Evolutionary conservation across 768 basidiomycete genomes (phyloP).

Genomic region (Strobilomyces echinocephalus): DNA sequence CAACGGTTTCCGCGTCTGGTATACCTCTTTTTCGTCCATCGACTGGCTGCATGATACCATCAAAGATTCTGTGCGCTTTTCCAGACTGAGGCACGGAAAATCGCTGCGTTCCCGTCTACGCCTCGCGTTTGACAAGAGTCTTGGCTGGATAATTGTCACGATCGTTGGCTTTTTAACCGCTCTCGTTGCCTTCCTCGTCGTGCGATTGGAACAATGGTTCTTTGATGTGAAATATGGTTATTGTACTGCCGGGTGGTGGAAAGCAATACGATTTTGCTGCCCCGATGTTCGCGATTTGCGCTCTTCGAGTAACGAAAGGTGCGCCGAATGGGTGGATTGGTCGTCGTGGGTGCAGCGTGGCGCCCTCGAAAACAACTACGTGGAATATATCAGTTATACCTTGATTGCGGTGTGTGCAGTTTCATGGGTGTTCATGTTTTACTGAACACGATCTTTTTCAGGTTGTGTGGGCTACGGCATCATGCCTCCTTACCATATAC

Average conservation of each 20-base stretch:
- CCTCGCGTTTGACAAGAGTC: constrained; percentile 65
- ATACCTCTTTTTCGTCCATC: constrained; percentile 83
- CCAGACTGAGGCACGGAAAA: constrained; percentile 62
- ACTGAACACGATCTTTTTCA: constrained; percentile 27
- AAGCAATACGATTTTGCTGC: constrained; percentile 81
- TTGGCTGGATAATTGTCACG: constrained; percentile 89
- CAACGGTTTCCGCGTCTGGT: constrained; percentile 85
- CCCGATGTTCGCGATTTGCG: constrained; percentile 28
- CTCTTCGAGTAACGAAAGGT: constrained; percentile 36
- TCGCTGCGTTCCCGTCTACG: constrained; percentile 64
- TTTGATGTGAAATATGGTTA: constrained; percentile 94
- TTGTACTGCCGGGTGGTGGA: constrained; percentile 66
- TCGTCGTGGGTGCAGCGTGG: constrained; percentile 30
- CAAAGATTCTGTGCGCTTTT: constrained; percentile 84
- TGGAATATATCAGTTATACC: constrained; percentile 69
- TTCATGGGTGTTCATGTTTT: background rate
- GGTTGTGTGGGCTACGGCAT: constrained; percentile 67
- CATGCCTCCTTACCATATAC: constrained; percentile 78
- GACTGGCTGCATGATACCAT: constrained; percentile 98
- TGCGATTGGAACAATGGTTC: constrained; percentile 80
- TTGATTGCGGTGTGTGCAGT: constrained; percentile 64
- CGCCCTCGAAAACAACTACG: constrained; percentile 32
- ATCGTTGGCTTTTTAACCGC: constrained; percentile 86
- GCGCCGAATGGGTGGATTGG: constrained; percentile 76
- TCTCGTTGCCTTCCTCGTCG: constrained; percentile 78